Evolutionary conservation across 371 early-diverging fungal genomes (phyloP).

Genomic region (Lichtheimia ornata): DNA sequence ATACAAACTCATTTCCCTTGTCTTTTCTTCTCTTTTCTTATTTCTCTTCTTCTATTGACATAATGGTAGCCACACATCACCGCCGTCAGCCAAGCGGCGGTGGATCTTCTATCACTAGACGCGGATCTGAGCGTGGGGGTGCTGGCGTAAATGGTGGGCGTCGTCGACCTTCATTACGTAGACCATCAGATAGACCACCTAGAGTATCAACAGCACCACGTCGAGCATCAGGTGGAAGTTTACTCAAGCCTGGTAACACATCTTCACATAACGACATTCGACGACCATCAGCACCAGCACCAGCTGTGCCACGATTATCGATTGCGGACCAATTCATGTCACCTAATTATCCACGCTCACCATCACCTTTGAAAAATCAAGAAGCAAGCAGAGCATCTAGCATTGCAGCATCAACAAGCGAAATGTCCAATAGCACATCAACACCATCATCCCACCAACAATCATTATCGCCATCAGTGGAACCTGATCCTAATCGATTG

Average conservation of each 20-base stretch:
- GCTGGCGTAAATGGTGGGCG: not conserved
- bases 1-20: not conserved
- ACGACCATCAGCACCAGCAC: slow-evolving; percentile 15
- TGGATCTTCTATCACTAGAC: not conserved
- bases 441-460: not conserved
- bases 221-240: slow-evolving; percentile 5
- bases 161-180: slow-evolving; percentile 10
- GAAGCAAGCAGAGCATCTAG: not conserved
- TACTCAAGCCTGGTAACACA: not conserved
- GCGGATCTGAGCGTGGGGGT: not conserved
- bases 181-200: slow-evolving; percentile 13
- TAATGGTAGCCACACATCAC: slow-evolving; percentile 8
- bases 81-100: not conserved
- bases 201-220: slow-evolving; percentile 3
- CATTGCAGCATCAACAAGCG: not conserved
- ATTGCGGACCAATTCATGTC: slow-evolving; percentile 47
- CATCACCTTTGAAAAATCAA: slow-evolving; percentile 4
- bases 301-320: slow-evolving; percentile 12
- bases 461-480: not conserved
- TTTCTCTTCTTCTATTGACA: slow-evolving; percentile 1
- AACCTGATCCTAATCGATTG: slow-evolving; percentile 24
- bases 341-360: slow-evolving; percentile 10
- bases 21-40: not conserved
- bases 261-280: slow-evolving; percentile 5
- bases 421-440: not conserved